Conservation (phyloP, 1,139 yeast species). For the Nakaseomyces bracarensis region DNA sequence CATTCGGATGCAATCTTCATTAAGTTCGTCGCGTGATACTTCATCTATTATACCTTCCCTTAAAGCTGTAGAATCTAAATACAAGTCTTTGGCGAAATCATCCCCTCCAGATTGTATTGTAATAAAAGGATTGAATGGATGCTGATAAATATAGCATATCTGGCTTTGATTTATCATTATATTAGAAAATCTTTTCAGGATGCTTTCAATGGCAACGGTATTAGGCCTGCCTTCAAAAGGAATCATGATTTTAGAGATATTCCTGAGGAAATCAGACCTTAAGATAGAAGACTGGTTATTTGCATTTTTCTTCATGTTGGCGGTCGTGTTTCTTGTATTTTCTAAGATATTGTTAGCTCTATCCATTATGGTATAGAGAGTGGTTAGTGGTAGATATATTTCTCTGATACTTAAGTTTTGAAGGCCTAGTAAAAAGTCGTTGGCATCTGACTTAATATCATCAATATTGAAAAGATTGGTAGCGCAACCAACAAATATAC, state of each 20-base stretch:
- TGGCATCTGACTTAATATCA: conserved; percentile 70
- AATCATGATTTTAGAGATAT: conserved; percentile 75
- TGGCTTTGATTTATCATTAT: conserved; percentile 63
- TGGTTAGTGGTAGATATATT: neutral
- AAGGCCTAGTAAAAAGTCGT: conserved; percentile 60
- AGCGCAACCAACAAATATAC: conserved; percentile 78
- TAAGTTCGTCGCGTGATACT: conserved; percentile 63
- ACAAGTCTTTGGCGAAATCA: conserved; percentile 79
- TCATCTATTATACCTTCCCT: conserved; percentile 80
- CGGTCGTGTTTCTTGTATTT: conserved; percentile 8
- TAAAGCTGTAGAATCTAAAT: conserved; percentile 79
- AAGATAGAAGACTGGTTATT: conserved; percentile 15
- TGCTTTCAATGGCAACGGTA: conserved; percentile 47
- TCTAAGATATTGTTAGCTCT: conserved; percentile 35
- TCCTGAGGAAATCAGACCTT: conserved; percentile 41
- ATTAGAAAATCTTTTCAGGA: conserved; percentile 55
- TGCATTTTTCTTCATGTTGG: conserved; percentile 5
- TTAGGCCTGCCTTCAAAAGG: conserved; percentile 73
- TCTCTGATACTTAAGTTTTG: conserved; percentile 62
- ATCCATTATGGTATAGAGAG: conserved; percentile 5
- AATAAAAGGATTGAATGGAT: conserved; percentile 73
- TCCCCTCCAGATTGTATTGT: conserved; percentile 75
- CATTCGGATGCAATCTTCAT: conserved; percentile 50
- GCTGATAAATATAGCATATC: conserved; percentile 70
- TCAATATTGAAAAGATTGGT: conserved; percentile 75